Evolutionary conservation across 345 rosid species (phyloP).

Genomic region (Rhodamnia argentea): DNA sequence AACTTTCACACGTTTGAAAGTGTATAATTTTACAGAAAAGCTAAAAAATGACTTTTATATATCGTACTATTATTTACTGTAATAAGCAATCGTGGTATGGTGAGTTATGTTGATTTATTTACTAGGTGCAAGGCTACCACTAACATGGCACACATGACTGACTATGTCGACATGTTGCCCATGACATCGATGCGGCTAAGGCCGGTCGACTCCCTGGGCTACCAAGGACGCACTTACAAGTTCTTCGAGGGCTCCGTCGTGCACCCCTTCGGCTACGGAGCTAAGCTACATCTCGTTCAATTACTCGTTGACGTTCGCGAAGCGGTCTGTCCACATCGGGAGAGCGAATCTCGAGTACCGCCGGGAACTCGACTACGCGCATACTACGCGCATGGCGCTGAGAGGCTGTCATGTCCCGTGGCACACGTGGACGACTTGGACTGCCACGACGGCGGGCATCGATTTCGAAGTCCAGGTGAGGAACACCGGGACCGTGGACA

Average conservation of each 20-base stretch:
- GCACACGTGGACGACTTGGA: neutral
- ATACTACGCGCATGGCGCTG: neutral
- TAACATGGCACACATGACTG: constrained; percentile 34
- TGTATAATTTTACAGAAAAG: no score
- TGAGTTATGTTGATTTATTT: neutral
- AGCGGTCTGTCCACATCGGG: neutral
- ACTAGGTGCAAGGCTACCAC: constrained; percentile 47
- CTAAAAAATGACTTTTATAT: no score
- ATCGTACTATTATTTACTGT: neutral
- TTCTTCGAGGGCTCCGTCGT: constrained; percentile 42
- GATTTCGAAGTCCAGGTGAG: constrained; percentile 4
- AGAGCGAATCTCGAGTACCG: constrained; percentile 13
- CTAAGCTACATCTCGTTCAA: constrained; percentile 34
- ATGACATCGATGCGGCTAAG: constrained; percentile 53
- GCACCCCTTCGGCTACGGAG: constrained; percentile 46
- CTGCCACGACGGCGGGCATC: neutral
- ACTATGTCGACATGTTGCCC: constrained; percentile 21
- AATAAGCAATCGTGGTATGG: neutral
- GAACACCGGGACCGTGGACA: constrained; percentile 13
- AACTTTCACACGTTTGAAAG: neutral
- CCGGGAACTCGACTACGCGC: constrained; percentile 1
- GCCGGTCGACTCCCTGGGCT: constrained; percentile 23
- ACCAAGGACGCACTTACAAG: constrained; percentile 46
- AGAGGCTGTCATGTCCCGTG: constrained; percentile 6
- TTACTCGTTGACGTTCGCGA: neutral